Conservation (phyloP, 1,139 yeast species). For the Pichia sp. region DNA sequence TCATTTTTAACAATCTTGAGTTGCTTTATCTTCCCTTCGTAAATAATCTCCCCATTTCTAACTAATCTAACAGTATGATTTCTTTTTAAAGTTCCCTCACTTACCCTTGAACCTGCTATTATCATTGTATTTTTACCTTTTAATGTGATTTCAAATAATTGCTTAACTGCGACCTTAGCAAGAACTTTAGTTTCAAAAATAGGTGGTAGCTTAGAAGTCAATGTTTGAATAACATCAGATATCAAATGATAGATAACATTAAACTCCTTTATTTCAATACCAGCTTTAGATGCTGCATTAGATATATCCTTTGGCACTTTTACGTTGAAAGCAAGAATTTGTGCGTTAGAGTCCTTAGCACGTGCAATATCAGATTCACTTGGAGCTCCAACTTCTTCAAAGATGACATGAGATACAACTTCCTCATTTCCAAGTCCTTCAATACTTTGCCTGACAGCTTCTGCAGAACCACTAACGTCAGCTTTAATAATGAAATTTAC, state of each 20-base stretch:
- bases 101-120: constrained; percentile 88
- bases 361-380: constrained; percentile 75
- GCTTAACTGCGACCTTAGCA: constrained; percentile 66
- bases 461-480: constrained; percentile 74
- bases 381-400: constrained; percentile 78
- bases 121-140: constrained; percentile 42
- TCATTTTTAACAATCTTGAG: constrained; percentile 82
- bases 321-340: constrained; percentile 72
- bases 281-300: constrained; percentile 50
- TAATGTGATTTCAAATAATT: constrained; percentile 59
- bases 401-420: constrained; percentile 60
- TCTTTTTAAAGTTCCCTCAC: constrained; percentile 58
- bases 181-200: constrained; percentile 58
- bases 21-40: constrained; percentile 62
- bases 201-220: constrained; percentile 59
- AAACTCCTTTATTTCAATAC: constrained; percentile 58
- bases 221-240: constrained; percentile 68
- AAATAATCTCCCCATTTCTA: constrained; percentile 46
- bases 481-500: constrained; percentile 72
- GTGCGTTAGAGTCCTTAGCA: constrained; percentile 70
- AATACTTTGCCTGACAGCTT: constrained; percentile 63
- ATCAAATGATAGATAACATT: constrained; percentile 82
- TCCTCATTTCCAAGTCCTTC: constrained; percentile 79
- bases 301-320: constrained; percentile 59
- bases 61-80: constrained; percentile 56